Base-by-base conservation (phyloP, 768 basidiomycete species). In the Boletus tylopilopsis region DNA sequence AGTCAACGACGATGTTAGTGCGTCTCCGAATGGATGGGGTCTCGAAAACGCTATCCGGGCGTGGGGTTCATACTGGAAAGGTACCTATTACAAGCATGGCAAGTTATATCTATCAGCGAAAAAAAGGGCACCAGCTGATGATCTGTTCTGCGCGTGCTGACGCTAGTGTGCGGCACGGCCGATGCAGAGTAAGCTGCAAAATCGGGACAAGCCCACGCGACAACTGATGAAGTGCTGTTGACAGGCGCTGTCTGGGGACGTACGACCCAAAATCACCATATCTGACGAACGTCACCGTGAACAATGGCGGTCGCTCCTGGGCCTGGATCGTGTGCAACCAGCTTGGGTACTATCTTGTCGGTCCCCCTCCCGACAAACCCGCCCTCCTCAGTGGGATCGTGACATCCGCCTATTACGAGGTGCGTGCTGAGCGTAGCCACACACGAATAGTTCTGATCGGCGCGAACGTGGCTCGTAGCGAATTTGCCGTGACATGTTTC, bases 301-400 rank as follows among this genome's bases (percentile, higher is more conserved):
- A 86, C 62, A 81, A 87, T 53, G 52, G 71, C 0, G 56, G 51
- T 6, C 76, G 86, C 21, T 85, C 85, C 3, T 89, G 85, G 85
- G 66, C 71, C 50, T 89, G 86, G 87, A 79, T 85, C 58, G 78
- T 82, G 4, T 87, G 87, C 61, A 86, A 84, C 57, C 77, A 87
- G 68, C 75, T 88, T 2, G 86, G 87, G 24, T 85, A 55, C 50
- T 70, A 59, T 54, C 68, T 68, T 50, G 71, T 64, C 10, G 68
- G 74, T 27, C 72, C 75, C 5, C 75, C 75, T 3, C 15, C 34
- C 10, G 63, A 55, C 24, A 59, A 68, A 42, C 72, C 75, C 18
- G 54, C 63, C 25, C 57, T 71, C 47, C 64, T 65, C 29, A 66
- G 69, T 16, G 61, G 67, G 9, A 62, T 71, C 29, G 10, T 71